A percentile compares a stretch with the other conserved stretches of the same genome.
phyloP scores from a whole-genome alignment of 2,329 filamentous ascomycete species.

The Fusarium decemcellulare region DNA sequence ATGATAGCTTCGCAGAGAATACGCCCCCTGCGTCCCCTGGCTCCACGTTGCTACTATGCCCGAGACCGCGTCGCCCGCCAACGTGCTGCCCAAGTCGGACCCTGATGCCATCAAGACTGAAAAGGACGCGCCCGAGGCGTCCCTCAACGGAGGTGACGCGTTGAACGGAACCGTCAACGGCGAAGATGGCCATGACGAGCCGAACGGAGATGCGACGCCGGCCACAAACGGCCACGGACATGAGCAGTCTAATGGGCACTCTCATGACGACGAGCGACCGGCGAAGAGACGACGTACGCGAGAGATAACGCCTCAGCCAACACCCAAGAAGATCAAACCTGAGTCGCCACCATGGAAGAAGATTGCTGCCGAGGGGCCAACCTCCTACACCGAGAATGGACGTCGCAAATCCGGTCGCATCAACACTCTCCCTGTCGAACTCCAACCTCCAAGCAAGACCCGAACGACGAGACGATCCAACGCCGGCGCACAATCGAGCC shows the following conservation, averaged over 20 bases:
- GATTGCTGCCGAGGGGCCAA: slow-evolving; percentile 86
- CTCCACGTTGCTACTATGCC: slow-evolving; percentile 68
- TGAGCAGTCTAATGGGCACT: slow-evolving; percentile 57
- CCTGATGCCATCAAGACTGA: slow-evolving; percentile 44
- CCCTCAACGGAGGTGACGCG: slow-evolving; percentile 37
- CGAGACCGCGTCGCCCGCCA: slow-evolving; percentile 71
- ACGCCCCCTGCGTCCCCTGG: slow-evolving; percentile 62
- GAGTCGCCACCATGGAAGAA: slow-evolving; percentile 96
- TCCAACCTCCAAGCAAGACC: slow-evolving; percentile 65
- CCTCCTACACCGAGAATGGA: slow-evolving; percentile 84
- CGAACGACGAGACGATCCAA: slow-evolving; percentile 64
- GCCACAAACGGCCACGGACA: slow-evolving; percentile 49
- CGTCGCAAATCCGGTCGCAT: slow-evolving; percentile 76
- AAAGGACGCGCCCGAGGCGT: slow-evolving; percentile 39
- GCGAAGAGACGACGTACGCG: slow-evolving; percentile 76
- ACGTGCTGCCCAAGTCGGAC: slow-evolving; percentile 51
- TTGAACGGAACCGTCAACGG: slow-evolving; percentile 29
- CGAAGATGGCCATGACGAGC: slow-evolving; percentile 24
- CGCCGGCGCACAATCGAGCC: slow-evolving; percentile 52
- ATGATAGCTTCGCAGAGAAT: slow-evolving; percentile 71
- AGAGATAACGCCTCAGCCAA: slow-evolving; percentile 59
- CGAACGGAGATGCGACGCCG: slow-evolving; percentile 43
- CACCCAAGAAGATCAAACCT: slow-evolving; percentile 58
- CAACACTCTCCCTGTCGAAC: slow-evolving; percentile 69
- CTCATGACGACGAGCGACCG: slow-evolving; percentile 63